Conservation (phyloP, 164 flowering plant genomes). For the Taxillus chinensis region DNA sequence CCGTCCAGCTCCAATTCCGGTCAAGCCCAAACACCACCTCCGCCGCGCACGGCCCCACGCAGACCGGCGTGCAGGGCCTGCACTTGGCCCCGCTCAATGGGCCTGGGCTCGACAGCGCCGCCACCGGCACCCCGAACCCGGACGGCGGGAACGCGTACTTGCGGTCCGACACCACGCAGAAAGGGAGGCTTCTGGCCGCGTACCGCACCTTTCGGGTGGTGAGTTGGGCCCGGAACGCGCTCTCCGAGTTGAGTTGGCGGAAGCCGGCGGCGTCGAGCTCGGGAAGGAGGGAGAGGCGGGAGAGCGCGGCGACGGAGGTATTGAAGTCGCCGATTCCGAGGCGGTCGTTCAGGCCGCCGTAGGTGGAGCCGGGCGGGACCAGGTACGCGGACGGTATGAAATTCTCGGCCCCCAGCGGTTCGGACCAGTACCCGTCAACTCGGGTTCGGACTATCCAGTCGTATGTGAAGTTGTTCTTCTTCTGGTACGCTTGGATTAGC, state of each 20-base stretch:
- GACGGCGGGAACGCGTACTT: constrained; percentile 55
- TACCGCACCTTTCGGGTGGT: constrained; percentile 29
- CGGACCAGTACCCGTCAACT: constrained; percentile 84
- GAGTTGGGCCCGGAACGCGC: constrained; percentile 79
- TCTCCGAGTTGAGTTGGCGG: constrained; percentile 70
- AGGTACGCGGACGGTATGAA: constrained; percentile 52
- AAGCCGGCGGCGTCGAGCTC: constrained; percentile 49
- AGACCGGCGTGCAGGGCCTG: constrained; percentile 70
- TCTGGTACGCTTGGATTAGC: constrained; percentile 47
- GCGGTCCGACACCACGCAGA: constrained; percentile 75
- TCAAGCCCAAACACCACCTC: constrained; percentile 34
- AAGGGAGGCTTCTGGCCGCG: constrained; percentile 44
- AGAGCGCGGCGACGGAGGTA: constrained; percentile 65
- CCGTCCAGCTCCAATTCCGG: constrained; percentile 77
- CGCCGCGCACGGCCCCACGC: constrained; percentile 55
- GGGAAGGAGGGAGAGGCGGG: constrained; percentile 78
- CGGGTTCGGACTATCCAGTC: constrained; percentile 93
- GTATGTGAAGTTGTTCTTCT: constrained; percentile 50
- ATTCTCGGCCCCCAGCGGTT: constrained; percentile 41
- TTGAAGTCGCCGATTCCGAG: constrained; percentile 67
- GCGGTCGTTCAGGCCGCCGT: constrained; percentile 84
- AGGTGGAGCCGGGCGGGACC: constrained; percentile 73
- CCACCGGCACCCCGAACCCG: constrained; percentile 76
- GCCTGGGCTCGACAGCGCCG: constrained; percentile 61
- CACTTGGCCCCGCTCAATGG: constrained; percentile 89